phyloP scores from a whole-genome alignment of 306 rosid species.

The Medicago ruthenica region DNA sequence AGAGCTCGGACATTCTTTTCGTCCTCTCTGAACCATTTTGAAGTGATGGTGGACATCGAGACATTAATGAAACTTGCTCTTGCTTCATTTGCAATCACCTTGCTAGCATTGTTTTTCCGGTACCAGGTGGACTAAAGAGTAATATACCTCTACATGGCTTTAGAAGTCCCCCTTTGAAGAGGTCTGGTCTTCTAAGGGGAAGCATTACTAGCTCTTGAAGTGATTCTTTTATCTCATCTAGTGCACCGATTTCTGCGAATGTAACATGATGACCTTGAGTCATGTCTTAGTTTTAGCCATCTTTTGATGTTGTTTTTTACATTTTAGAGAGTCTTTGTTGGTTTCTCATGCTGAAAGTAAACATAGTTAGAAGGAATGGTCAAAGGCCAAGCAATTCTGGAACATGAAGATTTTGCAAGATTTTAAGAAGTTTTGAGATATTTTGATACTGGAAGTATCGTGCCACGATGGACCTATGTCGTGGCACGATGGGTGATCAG shows the following conservation, averaged over 20 bases:
- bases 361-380: too few species aligned
- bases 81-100: conserved; percentile 84
- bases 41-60: conserved; percentile 88
- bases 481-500: too few species aligned
- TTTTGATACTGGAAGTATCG: too few species aligned
- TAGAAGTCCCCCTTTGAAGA: conserved; percentile 81
- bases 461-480: too few species aligned
- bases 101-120: conserved; percentile 90
- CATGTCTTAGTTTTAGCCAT: too few species aligned
- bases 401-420: too few species aligned
- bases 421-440: too few species aligned
- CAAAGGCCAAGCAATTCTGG: too few species aligned
- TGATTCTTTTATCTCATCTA: conserved; percentile 78
- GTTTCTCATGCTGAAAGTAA: too few species aligned
- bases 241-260: conserved; percentile 79
- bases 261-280: too few species aligned
- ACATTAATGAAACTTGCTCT: conserved; percentile 87
- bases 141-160: conserved; percentile 84
- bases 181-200: conserved; percentile 88
- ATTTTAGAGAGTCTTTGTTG: too few species aligned
- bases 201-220: conserved; percentile 88
- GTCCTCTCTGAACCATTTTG: conserved; percentile 90
- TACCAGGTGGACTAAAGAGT: conserved; percentile 93
- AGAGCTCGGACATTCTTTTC: conserved; percentile 85
- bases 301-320: too few species aligned